Percentiles rank a stretch among this genome's conserved stretches.
phyloP scores from a whole-genome alignment of 176 grass and related monocot genomes.

The Pontederia crassipes region DNA sequence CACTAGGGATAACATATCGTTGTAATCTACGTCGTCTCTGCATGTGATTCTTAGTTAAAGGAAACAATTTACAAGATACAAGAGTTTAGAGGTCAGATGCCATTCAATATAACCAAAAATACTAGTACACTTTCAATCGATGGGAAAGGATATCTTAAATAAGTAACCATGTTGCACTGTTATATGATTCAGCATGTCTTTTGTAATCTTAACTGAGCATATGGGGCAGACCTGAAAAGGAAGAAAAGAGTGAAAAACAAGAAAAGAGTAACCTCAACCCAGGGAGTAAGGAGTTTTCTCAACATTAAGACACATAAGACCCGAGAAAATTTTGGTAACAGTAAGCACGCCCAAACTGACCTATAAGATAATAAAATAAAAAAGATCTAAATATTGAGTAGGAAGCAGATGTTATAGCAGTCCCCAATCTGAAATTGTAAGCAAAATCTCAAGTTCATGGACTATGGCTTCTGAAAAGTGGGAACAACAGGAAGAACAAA shows the following conservation, averaged over 20 bases:
- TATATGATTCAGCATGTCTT: slow-evolving; percentile 93
- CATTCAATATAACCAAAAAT: not conserved
- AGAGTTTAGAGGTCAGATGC: not conserved
- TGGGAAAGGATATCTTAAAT: slow-evolving; percentile 51
- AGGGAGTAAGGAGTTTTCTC: no score
- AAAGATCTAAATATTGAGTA: no score
- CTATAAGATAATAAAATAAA: no score
- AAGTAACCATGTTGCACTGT: slow-evolving; percentile 82
- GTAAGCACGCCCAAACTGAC: no score
- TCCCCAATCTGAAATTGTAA: no score
- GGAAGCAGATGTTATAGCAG: no score
- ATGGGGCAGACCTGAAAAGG: slow-evolving; percentile 76
- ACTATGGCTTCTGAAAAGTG: no score
- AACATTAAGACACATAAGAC: no score
- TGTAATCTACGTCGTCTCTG: slow-evolving; percentile 66
- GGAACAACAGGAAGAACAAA: no score
- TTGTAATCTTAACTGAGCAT: slow-evolving; percentile 79
- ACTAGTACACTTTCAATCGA: not conserved
- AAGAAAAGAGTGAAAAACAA: not conserved
- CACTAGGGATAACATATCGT: slow-evolving; percentile 70
- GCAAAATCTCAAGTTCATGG: no score
- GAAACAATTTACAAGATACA: slow-evolving; percentile 3
- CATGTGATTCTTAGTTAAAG: slow-evolving; percentile 22
- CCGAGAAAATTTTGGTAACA: no score
- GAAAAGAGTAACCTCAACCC: not conserved